Percentiles rank a stretch among this genome's conserved stretches.
Conservation (phyloP, 2,329 filamentous ascomycete species). For the Fusarium zealandicum region DNA sequence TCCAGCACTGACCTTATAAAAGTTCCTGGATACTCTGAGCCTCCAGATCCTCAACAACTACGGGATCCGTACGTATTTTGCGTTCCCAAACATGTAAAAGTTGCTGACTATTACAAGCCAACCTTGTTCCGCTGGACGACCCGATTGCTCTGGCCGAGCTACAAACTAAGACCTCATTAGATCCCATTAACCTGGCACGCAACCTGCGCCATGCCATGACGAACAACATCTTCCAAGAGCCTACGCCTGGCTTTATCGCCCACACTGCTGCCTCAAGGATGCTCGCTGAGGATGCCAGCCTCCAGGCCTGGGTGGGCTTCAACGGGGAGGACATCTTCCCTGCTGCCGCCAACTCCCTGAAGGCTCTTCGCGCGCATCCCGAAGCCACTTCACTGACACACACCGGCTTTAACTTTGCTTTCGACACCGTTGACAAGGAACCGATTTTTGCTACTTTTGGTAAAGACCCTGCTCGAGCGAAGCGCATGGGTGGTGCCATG, state of each 20-base stretch:
- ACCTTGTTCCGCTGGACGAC: slow-evolving; percentile 56
- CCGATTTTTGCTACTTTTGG: slow-evolving; percentile 63
- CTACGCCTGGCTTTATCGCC: slow-evolving; percentile 56
- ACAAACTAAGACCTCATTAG: slow-evolving; percentile 53
- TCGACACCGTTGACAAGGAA: slow-evolving; percentile 57
- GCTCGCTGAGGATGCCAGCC: slow-evolving; percentile 55
- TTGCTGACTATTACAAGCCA: slow-evolving; percentile 46
- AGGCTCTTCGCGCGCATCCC: slow-evolving; percentile 54
- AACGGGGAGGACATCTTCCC: slow-evolving; percentile 62
- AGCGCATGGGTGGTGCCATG: slow-evolving; percentile 64
- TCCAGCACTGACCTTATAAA: slow-evolving; percentile 20
- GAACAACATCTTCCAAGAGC: slow-evolving; percentile 62
- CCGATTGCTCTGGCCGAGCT: slow-evolving; percentile 57
- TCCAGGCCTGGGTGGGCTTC: slow-evolving; percentile 63
- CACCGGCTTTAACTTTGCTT: slow-evolving; percentile 60
- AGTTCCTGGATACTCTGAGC: slow-evolving; percentile 60
- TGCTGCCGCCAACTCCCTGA: slow-evolving; percentile 55
- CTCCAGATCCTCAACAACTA: slow-evolving; percentile 60
- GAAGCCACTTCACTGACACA: slow-evolving; percentile 57
- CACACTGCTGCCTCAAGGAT: slow-evolving; percentile 63
- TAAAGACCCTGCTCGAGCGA: slow-evolving; percentile 55
- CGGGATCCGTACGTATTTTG: slow-evolving; percentile 52
- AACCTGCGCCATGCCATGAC: slow-evolving; percentile 65
- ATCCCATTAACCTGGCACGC: slow-evolving; percentile 58
- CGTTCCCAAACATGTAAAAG: no score